phyloP scores from a whole-genome alignment of 2,329 filamentous ascomycete species.

The Sporothrix euskadiensis region DNA sequence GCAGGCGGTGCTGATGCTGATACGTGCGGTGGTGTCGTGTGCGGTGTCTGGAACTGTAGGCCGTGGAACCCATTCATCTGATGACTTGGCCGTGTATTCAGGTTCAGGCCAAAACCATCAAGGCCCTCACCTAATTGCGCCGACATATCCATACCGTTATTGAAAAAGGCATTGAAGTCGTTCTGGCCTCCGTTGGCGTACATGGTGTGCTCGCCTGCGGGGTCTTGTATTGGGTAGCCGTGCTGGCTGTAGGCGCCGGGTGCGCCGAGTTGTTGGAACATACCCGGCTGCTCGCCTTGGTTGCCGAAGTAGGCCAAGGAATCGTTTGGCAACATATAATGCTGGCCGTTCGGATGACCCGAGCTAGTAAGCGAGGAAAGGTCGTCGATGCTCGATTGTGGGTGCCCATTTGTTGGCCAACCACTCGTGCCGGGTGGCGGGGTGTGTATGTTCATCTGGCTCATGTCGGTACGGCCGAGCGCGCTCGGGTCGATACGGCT shows the following conservation, averaged over 20 bases:
- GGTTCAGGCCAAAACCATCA: background rate
- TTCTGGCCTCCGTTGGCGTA: constrained; percentile 3
- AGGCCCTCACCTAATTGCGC: constrained; percentile 8
- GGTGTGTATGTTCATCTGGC: constrained; percentile 26
- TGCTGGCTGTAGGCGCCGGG: background rate
- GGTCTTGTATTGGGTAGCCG: constrained; percentile 17
- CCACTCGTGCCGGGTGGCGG: background rate
- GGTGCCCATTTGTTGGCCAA: constrained; percentile 18
- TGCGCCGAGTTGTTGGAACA: constrained; percentile 13
- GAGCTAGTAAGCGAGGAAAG: background rate
- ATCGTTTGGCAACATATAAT: constrained; percentile 24
- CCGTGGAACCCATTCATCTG: constrained; percentile 15
- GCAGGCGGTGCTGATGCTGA: background rate
- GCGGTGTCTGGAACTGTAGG: background rate
- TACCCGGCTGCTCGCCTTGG: background rate
- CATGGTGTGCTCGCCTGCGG: background rate
- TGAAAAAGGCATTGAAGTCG: constrained; percentile 12
- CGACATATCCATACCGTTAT: constrained; percentile 12
- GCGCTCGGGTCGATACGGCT: constrained; percentile 50
- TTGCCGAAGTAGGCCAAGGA: background rate
- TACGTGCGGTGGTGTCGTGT: background rate
- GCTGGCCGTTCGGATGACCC: background rate
- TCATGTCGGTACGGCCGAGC: constrained; percentile 53
- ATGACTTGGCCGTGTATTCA: background rate
- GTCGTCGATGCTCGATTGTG: background rate